Conservation (phyloP, 805 yeast genomes). For the Phaffomyces antillensis region DNA sequence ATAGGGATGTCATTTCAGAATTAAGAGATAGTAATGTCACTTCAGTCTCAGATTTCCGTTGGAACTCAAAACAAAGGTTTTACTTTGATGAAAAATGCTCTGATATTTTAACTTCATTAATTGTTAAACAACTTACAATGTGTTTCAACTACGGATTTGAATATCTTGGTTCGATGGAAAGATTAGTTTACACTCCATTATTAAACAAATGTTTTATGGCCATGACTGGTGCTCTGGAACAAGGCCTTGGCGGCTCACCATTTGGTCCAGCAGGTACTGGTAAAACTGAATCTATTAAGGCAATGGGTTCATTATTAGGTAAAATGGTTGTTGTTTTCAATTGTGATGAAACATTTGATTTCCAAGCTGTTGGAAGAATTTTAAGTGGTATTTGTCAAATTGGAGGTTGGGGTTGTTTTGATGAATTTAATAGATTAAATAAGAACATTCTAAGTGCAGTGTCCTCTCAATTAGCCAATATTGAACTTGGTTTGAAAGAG, state of each 20-base stretch:
- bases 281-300: conserved; percentile 85
- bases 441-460: conserved; percentile 73
- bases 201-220: conserved; percentile 56
- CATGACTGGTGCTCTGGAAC: conserved; percentile 68
- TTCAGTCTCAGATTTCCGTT: conserved; percentile 24
- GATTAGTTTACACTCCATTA: conserved; percentile 71
- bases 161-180: conserved; percentile 67
- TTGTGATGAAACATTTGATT: conserved; percentile 88
- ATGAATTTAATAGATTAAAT: conserved; percentile 82
- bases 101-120: conserved; percentile 30
- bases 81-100: conserved; percentile 11
- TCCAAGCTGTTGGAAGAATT: conserved; percentile 68
- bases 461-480: conserved; percentile 68
- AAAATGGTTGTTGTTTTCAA: conserved; percentile 78
- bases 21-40: conserved; percentile 13
- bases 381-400: conserved; percentile 71
- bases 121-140: conserved; percentile 46
- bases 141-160: conserved; percentile 67
- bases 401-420: conserved; percentile 95
- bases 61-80: conserved; percentile 51
- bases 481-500: conserved; percentile 46
- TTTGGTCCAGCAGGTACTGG: conserved; percentile 98
- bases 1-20: conserved; percentile 32
- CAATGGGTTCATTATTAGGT: conserved; percentile 75
- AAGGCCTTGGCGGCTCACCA: conserved; percentile 79